These are phyloP conservation scores for Calocera cornea DNA, from an alignment of 768 basidiomycete species.

Conservation along the genomic window DNA sequence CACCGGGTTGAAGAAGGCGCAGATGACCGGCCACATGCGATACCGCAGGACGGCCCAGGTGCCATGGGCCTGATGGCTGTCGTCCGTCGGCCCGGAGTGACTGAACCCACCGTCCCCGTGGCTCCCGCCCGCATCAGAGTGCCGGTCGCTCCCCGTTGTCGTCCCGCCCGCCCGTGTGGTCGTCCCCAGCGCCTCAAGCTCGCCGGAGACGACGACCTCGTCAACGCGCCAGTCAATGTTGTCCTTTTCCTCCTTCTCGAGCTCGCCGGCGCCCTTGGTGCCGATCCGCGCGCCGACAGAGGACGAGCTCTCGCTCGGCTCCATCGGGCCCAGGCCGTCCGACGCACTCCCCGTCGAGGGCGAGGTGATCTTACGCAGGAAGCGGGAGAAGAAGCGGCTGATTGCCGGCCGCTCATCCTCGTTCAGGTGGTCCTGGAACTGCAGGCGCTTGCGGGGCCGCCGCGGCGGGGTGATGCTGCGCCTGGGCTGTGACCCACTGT, in stretches of 20 bases:
- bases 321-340: not conserved
- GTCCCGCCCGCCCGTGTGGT: slow-evolving; percentile 8
- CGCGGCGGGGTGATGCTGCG: not conserved
- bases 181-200: slow-evolving; percentile 16
- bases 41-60: slow-evolving; percentile 15
- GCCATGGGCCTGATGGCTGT: not conserved
- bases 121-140: not conserved
- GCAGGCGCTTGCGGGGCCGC: not conserved
- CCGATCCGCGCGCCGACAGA: not conserved
- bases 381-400: not conserved
- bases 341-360: not conserved
- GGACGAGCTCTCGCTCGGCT: slow-evolving; percentile 1
- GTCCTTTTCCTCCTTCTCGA: not conserved
- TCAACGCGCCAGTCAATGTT: slow-evolving; percentile 17
- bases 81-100: not conserved
- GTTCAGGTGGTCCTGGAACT: not conserved
- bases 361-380: not conserved
- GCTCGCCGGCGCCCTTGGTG: not conserved
- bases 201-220: slow-evolving; percentile 19
- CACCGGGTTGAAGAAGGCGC: not conserved
- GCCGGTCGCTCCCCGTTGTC: not conserved
- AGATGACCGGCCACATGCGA: not conserved
- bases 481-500: too few relatives aligned
- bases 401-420: not conserved
- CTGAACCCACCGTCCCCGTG: not conserved